These are phyloP conservation scores for Arctostaphylos glauca DNA, from an alignment of 148 eudicot genomes.

Conservation along the genomic window DNA sequence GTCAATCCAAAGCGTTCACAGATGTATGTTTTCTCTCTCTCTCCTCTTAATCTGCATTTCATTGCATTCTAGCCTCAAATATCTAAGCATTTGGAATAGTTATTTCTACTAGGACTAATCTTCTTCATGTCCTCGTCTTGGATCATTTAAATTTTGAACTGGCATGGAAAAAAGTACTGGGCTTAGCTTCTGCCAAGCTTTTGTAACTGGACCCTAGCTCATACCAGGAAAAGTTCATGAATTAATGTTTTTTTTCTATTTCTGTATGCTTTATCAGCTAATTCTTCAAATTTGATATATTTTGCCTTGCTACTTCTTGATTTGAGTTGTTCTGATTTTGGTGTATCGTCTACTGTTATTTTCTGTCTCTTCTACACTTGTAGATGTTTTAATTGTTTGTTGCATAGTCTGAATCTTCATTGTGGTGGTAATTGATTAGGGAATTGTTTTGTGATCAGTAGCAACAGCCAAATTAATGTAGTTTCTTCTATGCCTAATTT, in stretches of 20 bases:
- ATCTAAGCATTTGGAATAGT: neutral
- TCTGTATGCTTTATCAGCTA: neutral
- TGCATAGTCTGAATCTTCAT: neutral
- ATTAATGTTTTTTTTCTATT: neutral
- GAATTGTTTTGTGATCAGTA: neutral
- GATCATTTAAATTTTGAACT: neutral
- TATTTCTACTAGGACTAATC: too few relatives aligned
- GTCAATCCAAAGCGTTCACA: slow-evolving; percentile 24
- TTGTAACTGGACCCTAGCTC: neutral
- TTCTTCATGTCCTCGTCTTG: neutral
- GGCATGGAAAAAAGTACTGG: neutral
- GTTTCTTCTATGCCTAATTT: too few relatives aligned
- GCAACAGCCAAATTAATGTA: too few relatives aligned
- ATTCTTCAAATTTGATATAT: neutral
- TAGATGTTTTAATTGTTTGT: too few relatives aligned
- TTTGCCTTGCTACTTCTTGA: neutral
- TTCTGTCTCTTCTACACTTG: too few relatives aligned
- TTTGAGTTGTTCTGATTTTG: neutral
- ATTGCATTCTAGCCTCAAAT: neutral
- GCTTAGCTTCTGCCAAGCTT: neutral
- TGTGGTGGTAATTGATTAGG: neutral
- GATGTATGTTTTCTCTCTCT: slow-evolving; percentile 29
- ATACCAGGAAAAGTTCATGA: neutral
- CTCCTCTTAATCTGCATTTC: neutral
- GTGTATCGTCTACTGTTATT: neutral